phyloP scores from a whole-genome alignment of 2,329 filamentous ascomycete species.

The Fusarium austroafricanum region DNA sequence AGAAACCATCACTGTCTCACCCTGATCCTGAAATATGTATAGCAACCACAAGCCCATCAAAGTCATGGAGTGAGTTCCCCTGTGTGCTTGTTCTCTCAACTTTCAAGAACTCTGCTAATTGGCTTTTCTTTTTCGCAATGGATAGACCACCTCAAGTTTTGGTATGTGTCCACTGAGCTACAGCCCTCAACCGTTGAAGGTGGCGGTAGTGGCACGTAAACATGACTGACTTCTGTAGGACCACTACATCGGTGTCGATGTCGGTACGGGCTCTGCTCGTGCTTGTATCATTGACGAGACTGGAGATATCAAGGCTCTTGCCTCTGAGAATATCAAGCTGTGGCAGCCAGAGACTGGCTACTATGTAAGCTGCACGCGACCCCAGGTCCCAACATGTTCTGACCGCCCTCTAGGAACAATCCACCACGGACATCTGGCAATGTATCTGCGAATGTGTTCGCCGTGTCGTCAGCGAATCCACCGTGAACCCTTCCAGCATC shows the following conservation, averaged over 20 bases:
- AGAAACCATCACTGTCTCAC: conserved; percentile 21
- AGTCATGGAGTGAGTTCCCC: conserved; percentile 52
- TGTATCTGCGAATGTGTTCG: conserved; percentile 93
- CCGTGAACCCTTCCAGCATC: conserved; percentile 79
- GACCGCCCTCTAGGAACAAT: conserved; percentile 78
- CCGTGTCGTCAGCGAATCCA: conserved; percentile 82
- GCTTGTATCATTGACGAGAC: conserved; percentile 94
- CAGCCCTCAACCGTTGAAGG: conserved; percentile 8
- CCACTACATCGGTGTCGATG: conserved; percentile 87
- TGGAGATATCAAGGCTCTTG: conserved; percentile 85
- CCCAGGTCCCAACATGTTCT: not conserved
- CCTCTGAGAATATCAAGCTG: conserved; percentile 80
- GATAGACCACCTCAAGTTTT: conserved; percentile 51
- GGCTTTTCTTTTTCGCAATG: conserved; percentile 37
- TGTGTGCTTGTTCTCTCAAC: conserved; percentile 4
- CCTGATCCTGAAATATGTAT: conserved; percentile 46
- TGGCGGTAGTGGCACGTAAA: not conserved
- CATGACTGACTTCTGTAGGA: conserved; percentile 54
- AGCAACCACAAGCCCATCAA: conserved; percentile 54
- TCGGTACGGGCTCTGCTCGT: conserved; percentile 93
- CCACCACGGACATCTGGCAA: conserved; percentile 94
- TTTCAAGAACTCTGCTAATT: conserved; percentile 23
- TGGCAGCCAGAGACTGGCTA: conserved; percentile 82
- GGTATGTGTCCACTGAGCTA: conserved; percentile 41
- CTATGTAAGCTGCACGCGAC: conserved; percentile 66